Evolutionary conservation across 768 basidiomycete genomes (phyloP).

Genomic region (Basidioascus undulatus): DNA sequence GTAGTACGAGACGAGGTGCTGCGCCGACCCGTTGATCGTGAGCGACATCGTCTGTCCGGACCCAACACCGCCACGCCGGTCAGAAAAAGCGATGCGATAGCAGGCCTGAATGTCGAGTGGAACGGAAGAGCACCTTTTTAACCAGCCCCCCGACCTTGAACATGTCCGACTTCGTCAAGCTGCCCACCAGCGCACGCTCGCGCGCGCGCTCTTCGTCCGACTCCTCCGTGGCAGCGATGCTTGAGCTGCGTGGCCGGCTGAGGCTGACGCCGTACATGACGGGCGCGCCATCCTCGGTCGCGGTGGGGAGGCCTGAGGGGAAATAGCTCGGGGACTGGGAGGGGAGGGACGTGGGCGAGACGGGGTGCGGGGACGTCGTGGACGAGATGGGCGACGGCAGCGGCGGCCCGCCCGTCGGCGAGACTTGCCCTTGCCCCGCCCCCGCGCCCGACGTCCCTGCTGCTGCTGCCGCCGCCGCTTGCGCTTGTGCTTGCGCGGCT

Average conservation of each 20-base stretch:
- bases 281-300: slow-evolving; percentile 18
- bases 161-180: slow-evolving; percentile 75
- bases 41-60: slow-evolving; percentile 90
- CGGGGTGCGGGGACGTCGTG: background rate
- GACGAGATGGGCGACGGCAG: no score
- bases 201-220: slow-evolving; percentile 36
- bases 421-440: no score
- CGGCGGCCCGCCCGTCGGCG: no score
- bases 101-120: background rate
- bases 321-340: slow-evolving; percentile 2
- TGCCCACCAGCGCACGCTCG: slow-evolving; percentile 65
- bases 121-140: slow-evolving; percentile 52
- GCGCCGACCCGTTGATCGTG: slow-evolving; percentile 55
- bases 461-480: no score
- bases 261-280: no score
- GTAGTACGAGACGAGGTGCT: slow-evolving; percentile 90
- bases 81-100: background rate
- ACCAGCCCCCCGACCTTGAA: slow-evolving; percentile 83
- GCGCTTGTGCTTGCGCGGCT: no score
- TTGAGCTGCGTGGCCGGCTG: background rate
- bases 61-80: no score
- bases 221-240: slow-evolving; percentile 17
- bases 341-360: slow-evolving; percentile 2
- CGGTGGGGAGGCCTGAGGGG: slow-evolving; percentile 19
- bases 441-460: no score